Evolutionary conservation across 2,329 filamentous ascomycete genomes (phyloP), one percentile per base, ranked within the genome.

Genomic region (Talaromyces sp.): DNA sequence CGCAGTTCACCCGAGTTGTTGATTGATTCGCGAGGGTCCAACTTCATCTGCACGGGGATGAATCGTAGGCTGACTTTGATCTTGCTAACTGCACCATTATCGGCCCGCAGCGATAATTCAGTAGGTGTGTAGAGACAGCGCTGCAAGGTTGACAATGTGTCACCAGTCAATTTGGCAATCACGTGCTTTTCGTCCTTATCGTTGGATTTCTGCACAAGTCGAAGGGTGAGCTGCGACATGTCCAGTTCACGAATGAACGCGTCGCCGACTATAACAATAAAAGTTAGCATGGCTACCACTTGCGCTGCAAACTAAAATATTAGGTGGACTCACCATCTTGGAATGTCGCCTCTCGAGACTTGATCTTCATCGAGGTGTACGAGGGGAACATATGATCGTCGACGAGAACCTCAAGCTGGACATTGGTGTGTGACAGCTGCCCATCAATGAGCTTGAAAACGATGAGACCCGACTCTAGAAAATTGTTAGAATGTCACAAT

Each of bases 1-100:
- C 93, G 91, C 24, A 99, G 88, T 65, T 88, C 93, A 66, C 95
- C 95, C 87, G 97, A 96, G 79, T 99, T 99, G 86, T 97, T 98
- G 83, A 99, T 97, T 73, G 93, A 97, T 79, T 99, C 95, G 72
- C 89, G 92, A 0, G 95, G 91, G 73, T 99, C 93, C 58, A 99
- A 89, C 64, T 88, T 83, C 95, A 99, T 99, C 81, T 91, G 88
- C 67, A 98, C 88, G 0, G 95, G 95, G 27, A 99, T 88, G 75
- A 97, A 99, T 78, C 96, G 96, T 73, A 97, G 85, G 80, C 91
- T 96, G 74, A 99, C 90, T 70, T 90, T 96, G 74, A 99, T 85
- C 73, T 88, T 93, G 81, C 87, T 93, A 31, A 88, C 78, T 65
- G 85, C 85, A 60, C 93, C 93, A 48, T 94, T 86, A 19, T 90